Percentiles rank a stretch among this genome's conserved stretches.
Evolutionary conservation across 2,329 filamentous ascomycete genomes (phyloP).

Genomic region (Colletotrichum somersetense): DNA sequence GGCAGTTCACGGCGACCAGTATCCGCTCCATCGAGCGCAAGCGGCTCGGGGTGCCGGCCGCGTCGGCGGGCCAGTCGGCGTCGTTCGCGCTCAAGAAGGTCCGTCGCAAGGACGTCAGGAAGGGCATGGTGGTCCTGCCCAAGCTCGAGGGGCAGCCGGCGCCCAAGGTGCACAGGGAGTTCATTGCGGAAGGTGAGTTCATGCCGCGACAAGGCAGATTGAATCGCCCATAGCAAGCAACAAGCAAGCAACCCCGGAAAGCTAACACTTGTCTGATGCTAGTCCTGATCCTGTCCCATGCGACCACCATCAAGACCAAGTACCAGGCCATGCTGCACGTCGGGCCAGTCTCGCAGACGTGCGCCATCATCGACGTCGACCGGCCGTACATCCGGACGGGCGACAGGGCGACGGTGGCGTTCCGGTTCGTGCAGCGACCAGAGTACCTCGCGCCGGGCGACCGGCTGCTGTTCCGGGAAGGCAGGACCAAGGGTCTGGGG

Average conservation of each 20-base stretch:
- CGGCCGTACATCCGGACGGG: conserved; percentile 95
- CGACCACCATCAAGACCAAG: conserved; percentile 95
- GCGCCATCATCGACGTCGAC: conserved; percentile 97
- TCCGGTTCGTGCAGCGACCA: conserved; percentile 92
- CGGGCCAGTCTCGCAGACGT: conserved; percentile 94
- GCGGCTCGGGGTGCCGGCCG: conserved; percentile 87
- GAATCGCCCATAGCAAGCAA: not conserved
- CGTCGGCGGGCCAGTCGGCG: conserved; percentile 91
- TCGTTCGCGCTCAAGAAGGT: conserved; percentile 92
- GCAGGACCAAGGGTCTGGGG: conserved; percentile 92
- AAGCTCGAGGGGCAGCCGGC: conserved; percentile 79
- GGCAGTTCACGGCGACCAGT: conserved; percentile 87
- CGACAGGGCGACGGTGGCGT: conserved; percentile 93
- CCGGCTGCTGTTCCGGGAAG: conserved; percentile 91
- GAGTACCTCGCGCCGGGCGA: conserved; percentile 93
- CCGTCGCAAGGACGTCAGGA: conserved; percentile 90
- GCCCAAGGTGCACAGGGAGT: conserved; percentile 80
- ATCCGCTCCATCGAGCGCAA: conserved; percentile 96
- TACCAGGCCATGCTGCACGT: conserved; percentile 99
- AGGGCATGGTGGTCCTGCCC: conserved; percentile 96
- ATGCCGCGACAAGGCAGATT: no score
- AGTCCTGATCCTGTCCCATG: conserved; percentile 95
- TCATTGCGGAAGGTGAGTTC: conserved; percentile 78
- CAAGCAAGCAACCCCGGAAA: no score
- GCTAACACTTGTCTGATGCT: conserved; percentile 15